Evolutionary conservation across 768 basidiomycete species (phyloP), one percentile per base, ranked within the genome.

Genomic region (Lactarius akahatsu): DNA sequence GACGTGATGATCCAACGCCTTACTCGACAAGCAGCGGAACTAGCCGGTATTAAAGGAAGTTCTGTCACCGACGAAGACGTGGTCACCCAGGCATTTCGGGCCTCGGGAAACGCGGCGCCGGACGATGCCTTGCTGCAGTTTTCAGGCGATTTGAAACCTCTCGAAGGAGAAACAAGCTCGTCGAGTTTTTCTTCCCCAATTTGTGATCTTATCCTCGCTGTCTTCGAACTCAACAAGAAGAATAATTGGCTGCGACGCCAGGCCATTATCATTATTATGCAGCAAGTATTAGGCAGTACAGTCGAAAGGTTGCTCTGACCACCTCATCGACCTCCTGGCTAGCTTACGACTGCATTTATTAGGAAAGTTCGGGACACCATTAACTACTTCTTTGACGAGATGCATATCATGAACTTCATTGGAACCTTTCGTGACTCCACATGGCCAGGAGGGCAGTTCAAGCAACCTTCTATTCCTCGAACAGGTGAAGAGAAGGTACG

Each of bases 171-270:
- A 76, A 92, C 90, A 2, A 94, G 90, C 65, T 85, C 89, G 18
- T 94, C 93, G 3, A 87, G 86, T 2, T 98, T 98, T 76, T 93
- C 94, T 2, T 87, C 89, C 0, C 96, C 97, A 0, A 97, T 98
- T 45, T 96, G 94, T 72, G 96, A 99, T 73, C 79, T 99, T 32
- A 82, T 98, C 56, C 82, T 98, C 61, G 93, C 96, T 15, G 82
- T 98, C 11, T 98, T 99, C 71, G 96, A 97, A 76, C 84, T 98
- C 20, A 88, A 97, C 78, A 94, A 93, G 81, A 89, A 92, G 76
- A 95, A 96, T 72, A 97, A 96, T 71, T 99, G 97, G 97, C 80
- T 98, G 32, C 83, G 96, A 61, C 81, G 93, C 23, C 97, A 98
- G 74, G 96, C 97, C 2, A 94, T 97, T 71, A 91, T 98, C 16